phyloP scores from a whole-genome alignment of 2,329 filamentous ascomycete species.

The Monilinia laxa region DNA sequence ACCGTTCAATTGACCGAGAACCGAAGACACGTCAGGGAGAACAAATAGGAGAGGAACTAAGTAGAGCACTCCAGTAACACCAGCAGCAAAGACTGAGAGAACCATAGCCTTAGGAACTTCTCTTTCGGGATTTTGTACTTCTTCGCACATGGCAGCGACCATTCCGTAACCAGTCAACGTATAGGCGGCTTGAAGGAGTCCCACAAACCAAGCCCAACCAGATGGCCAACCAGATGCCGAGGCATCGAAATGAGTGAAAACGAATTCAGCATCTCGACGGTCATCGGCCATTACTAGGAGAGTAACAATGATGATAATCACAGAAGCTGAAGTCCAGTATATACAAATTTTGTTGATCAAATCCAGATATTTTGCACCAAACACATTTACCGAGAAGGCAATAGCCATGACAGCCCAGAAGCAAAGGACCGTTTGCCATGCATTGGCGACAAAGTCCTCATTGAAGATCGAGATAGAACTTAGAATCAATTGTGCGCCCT shows the following conservation, averaged over 20 bases:
- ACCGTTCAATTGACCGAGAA: conserved; percentile 66
- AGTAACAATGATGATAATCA: conserved; percentile 67
- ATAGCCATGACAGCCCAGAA: conserved; percentile 71
- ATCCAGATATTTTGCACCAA: conserved; percentile 60
- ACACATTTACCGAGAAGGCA: conserved; percentile 64
- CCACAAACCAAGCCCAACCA: conserved; percentile 73
- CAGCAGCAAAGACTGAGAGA: conserved; percentile 64
- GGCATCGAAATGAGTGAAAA: conserved; percentile 68
- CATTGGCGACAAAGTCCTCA: conserved; percentile 65
- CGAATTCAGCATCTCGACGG: conserved; percentile 59
- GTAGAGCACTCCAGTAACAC: conserved; percentile 65
- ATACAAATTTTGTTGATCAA: conserved; percentile 72
- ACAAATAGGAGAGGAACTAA: conserved; percentile 75
- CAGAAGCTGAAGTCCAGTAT: conserved; percentile 66
- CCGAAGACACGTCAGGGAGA: conserved; percentile 62
- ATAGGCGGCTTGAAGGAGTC: conserved; percentile 62
- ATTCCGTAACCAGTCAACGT: conserved; percentile 39
- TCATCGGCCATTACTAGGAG: conserved; percentile 56
- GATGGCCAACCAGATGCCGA: conserved; percentile 63
- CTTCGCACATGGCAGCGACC: conserved; percentile 71
- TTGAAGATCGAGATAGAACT: conserved; percentile 68
- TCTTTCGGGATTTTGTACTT: conserved; percentile 65
- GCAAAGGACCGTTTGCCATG: conserved; percentile 68
- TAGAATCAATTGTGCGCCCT: conserved; percentile 65
- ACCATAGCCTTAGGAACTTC: conserved; percentile 73